Evolutionary conservation across 2,329 filamentous ascomycete species (phyloP).

Genomic region (Anthostomella pinea): DNA sequence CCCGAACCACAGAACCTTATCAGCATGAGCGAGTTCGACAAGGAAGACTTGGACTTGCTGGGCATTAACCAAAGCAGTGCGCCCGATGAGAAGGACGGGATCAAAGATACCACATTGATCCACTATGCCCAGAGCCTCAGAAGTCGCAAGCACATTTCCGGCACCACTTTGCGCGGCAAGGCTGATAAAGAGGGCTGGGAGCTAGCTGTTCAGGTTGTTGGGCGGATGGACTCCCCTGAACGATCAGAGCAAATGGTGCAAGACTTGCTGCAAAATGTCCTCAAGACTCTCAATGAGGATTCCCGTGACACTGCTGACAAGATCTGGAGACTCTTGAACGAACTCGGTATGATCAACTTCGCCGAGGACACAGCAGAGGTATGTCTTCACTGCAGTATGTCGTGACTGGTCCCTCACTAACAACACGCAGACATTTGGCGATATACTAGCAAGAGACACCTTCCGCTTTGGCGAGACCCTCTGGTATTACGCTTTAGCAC

Average conservation of each 20-base stretch:
- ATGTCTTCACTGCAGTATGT: conserved; percentile 31
- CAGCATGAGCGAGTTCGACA: conserved; percentile 66
- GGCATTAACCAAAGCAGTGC: conserved; percentile 58
- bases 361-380: conserved; percentile 82
- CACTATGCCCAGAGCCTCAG: conserved; percentile 71
- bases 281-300: conserved; percentile 61
- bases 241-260: conserved; percentile 72
- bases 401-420: conserved; percentile 22
- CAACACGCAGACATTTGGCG: conserved; percentile 72
- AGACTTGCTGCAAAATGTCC: conserved; percentile 64
- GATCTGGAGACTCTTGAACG: conserved; percentile 73
- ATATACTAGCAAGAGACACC: conserved; percentile 68
- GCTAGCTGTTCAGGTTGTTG: conserved; percentile 77
- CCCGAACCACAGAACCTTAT: conserved; percentile 52
- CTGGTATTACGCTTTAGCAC: conserved; percentile 86
- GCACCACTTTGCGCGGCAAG: conserved; percentile 29
- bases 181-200: conserved; percentile 76
- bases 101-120: conserved; percentile 76
- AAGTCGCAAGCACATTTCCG: conserved; percentile 48
- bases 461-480: conserved; percentile 82
- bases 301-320: conserved; percentile 74
- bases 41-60: conserved; percentile 81
- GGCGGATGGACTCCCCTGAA: conserved; percentile 71
- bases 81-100: conserved; percentile 59
- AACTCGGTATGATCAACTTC: conserved; percentile 74